Evolutionary conservation across 2,329 filamentous ascomycete genomes (phyloP), one percentile per base, ranked within the genome.

Genomic region (Sordariomycetes sp.): DNA sequence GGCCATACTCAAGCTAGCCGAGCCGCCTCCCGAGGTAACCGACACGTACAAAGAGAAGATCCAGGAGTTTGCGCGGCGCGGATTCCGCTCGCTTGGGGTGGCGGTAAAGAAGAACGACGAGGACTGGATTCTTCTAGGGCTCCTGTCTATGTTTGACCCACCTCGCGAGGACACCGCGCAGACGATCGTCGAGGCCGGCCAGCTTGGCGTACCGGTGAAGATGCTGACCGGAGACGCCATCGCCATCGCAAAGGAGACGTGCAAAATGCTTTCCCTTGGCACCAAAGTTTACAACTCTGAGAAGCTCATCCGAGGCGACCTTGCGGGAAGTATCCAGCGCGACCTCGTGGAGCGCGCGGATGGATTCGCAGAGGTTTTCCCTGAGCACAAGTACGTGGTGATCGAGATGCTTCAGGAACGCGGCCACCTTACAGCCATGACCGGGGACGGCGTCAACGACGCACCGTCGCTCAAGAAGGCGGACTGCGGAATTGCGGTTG

Each of bases 271-370:
- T 70, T 85, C 86, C 64, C 82, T 90, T 60, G 86, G 86, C 65
- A 89, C 87, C 70, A 89, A 89, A 79, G 87, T 90, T 64, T 90
- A 90, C 79, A 88, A 89, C 77, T 89, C 87, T 60, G 83, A 87
- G 69, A 86, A 85, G 74, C 81, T 90, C 64, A 88, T 89, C 65
- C 84, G 88, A 74, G 86, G 86, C 74, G 87, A 87, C 77, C 80
- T 90, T 61, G 80, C 83, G 60, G 87, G 87, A 65, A 83, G 85
- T 62, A 85, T 85, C 61, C 84, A 89, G 74, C 84, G 89, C 75
- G 87, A 90, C 69, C 82, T 90, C 35, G 86, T 89, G 62, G 87
- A 90, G 76, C 83, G 85, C 65, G 85, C 85, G 59, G 85, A 88
- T 66, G 85, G 85, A 72, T 88, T 88, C 72, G 85, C 85, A 62